Conservation (phyloP, 2,329 filamentous ascomycete species). For the Achaetomium macrosporum region DNA sequence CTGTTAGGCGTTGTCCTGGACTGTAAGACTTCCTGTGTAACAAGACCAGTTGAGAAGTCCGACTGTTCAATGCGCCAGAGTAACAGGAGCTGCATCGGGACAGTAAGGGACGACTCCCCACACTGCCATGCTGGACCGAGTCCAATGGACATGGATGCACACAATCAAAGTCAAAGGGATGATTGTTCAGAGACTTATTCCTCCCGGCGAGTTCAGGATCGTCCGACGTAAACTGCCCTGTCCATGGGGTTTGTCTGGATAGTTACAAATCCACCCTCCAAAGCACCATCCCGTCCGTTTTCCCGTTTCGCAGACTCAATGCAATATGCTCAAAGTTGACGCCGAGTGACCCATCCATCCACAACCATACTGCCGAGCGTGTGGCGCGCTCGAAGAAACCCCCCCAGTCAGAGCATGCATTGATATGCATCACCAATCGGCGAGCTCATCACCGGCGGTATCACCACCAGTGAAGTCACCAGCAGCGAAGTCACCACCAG, state of each 20-base stretch:
- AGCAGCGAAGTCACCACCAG: too few species aligned
- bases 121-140: too few species aligned
- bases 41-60: too few species aligned
- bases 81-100: too few species aligned
- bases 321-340: conserved; percentile 28
- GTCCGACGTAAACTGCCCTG: conserved; percentile 22
- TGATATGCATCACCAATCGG: conserved; percentile 9
- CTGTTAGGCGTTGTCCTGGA: too few species aligned
- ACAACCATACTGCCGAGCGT: conserved; percentile 20
- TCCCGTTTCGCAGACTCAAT: conserved; percentile 27
- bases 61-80: too few species aligned
- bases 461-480: too few species aligned
- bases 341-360: conserved; percentile 27
- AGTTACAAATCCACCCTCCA: conserved; percentile 22
- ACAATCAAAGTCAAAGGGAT: background rate
- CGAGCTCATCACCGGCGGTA: background rate
- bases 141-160: background rate
- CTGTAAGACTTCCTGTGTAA: too few species aligned
- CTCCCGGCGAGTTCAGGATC: conserved; percentile 18
- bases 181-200: conserved; percentile 20
- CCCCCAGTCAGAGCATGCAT: conserved; percentile 10
- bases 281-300: conserved; percentile 25
- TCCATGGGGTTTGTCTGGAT: conserved; percentile 17
- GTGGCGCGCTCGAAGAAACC: conserved; percentile 22
- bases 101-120: too few species aligned